Conservation (phyloP, 2,329 filamentous ascomycete species). For the Sporothrix mexicana region DNA sequence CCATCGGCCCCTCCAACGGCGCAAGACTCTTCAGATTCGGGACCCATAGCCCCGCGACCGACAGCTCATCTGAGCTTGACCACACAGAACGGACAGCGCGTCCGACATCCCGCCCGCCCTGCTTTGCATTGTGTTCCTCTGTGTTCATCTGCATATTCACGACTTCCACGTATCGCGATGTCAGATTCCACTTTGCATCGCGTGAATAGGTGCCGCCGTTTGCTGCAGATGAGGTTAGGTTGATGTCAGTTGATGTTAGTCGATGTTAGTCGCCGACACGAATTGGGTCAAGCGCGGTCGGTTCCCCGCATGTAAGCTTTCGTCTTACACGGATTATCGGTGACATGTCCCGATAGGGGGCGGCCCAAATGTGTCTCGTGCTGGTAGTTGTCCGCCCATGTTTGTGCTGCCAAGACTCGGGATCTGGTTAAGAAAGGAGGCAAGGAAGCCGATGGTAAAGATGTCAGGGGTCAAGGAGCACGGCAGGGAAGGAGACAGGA, state of each 20-base stretch:
- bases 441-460: too few species aligned
- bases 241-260: too few species aligned
- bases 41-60: not conserved
- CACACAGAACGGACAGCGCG: not conserved
- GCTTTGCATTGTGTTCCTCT: not conserved
- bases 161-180: not conserved
- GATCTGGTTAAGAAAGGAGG: not conserved
- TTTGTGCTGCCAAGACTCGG: not conserved
- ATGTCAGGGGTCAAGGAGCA: not conserved
- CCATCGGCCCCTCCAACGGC: slow-evolving; percentile 5
- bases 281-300: not conserved
- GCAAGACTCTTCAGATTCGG: not conserved
- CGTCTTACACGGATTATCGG: not conserved
- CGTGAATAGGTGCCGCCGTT: not conserved
- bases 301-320: not conserved
- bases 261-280: slow-evolving; percentile 3
- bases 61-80: not conserved
- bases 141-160: too few species aligned
- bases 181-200: not conserved
- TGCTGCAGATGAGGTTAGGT: not conserved
- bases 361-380: not conserved
- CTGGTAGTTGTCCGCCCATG: not conserved
- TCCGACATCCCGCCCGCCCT: not conserved
- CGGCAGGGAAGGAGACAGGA: not conserved
- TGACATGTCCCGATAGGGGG: not conserved